phyloP scores from a whole-genome alignment of 352 stramenopile species.

The Peronospora belbahrii region DNA sequence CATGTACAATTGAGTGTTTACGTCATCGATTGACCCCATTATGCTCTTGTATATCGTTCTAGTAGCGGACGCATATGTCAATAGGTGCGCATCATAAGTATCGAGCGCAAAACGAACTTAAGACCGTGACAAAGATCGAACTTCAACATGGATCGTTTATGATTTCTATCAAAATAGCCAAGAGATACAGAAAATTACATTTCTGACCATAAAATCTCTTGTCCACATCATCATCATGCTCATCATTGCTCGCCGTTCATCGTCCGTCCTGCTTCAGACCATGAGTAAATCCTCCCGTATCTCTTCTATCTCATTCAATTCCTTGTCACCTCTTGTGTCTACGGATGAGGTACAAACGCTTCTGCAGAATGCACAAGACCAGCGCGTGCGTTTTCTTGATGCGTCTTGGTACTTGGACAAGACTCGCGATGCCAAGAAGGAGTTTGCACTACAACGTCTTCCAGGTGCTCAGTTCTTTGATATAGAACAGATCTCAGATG shows the following conservation, averaged over 20 bases:
- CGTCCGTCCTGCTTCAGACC: background rate
- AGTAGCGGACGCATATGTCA: no score
- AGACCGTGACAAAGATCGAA: no score
- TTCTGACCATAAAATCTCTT: no score
- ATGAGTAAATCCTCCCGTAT: slow-evolving; percentile 8
- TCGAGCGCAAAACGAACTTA: no score
- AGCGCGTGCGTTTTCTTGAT: slow-evolving; percentile 59
- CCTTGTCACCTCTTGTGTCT: slow-evolving; percentile 41
- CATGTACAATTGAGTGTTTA: no score
- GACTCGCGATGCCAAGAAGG: slow-evolving; percentile 47
- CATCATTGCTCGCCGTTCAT: slow-evolving; percentile 1
- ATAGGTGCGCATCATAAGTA: no score
- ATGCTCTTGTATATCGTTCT: no score
- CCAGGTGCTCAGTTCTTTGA: slow-evolving; percentile 88
- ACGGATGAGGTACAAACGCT: slow-evolving; percentile 42
- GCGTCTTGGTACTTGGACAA: slow-evolving; percentile 81
- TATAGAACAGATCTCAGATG: slow-evolving; percentile 82
- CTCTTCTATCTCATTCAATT: slow-evolving; percentile 8
- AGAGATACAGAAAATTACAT: no score
- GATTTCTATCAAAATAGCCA: no score
- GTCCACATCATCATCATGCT: slow-evolving; percentile 4
- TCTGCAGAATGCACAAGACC: slow-evolving; percentile 9
- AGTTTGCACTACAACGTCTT: slow-evolving; percentile 59
- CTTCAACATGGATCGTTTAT: no score
- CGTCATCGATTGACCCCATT: no score